These are phyloP conservation scores for Keqinozyma sinolaborantium DNA, from an alignment of 1,139 yeast species.

Conservation along the genomic window DNA sequence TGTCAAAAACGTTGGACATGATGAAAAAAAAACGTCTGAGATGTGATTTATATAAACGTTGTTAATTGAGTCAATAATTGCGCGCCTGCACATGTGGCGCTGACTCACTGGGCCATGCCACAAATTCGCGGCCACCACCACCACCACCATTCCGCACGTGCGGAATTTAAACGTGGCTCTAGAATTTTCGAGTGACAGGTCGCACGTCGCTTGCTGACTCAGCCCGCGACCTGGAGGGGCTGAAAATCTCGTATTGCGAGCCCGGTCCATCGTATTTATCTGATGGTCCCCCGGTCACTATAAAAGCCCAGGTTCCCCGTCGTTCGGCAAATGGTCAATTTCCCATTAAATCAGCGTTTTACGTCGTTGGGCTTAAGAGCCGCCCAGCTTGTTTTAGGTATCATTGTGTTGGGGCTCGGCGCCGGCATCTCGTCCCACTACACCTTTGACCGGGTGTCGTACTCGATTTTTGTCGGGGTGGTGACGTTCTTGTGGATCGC, in stretches of 20 bases:
- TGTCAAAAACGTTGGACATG: slow-evolving; percentile 37
- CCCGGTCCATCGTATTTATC: too few relatives aligned
- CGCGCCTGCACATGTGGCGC: neutral
- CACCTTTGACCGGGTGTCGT: slow-evolving; percentile 14
- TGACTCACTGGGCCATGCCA: too few relatives aligned
- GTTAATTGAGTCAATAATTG: neutral
- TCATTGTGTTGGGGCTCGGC: slow-evolving; percentile 21
- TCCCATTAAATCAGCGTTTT: slow-evolving; percentile 3
- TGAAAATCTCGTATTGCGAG: too few relatives aligned
- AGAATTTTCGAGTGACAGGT: too few relatives aligned
- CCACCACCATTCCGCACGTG: too few relatives aligned
- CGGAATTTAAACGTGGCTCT: too few relatives aligned
- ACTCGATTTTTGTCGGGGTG: slow-evolving; percentile 18
- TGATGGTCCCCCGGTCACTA: too few relatives aligned
- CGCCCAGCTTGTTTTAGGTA: slow-evolving; percentile 19
- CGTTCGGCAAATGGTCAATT: neutral
- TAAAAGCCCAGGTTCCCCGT: neutral
- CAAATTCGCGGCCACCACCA: too few relatives aligned
- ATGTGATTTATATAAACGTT: neutral
- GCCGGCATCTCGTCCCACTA: slow-evolving; percentile 16
- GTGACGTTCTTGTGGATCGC: slow-evolving; percentile 20
- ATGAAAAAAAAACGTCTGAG: neutral
- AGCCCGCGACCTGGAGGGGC: too few relatives aligned
- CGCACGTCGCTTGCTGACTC: too few relatives aligned
- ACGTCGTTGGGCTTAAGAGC: slow-evolving; percentile 9